Conservation (phyloP, 2,329 filamentous ascomycete species). For the Truncatella angustata region DNA sequence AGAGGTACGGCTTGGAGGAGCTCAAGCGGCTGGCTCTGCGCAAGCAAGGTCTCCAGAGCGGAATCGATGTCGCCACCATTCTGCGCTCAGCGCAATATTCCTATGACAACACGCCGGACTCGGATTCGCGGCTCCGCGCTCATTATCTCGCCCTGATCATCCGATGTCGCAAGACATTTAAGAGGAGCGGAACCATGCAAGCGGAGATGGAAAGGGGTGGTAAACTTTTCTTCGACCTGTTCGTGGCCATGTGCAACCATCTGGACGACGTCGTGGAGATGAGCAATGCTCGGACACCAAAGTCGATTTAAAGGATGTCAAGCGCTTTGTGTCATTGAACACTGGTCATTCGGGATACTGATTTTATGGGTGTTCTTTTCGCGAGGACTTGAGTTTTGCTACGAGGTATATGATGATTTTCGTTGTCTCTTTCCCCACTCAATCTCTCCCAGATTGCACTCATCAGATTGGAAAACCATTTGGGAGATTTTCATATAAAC, state of each 20-base stretch:
- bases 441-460: slow-evolving; percentile 28
- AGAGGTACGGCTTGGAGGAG: slow-evolving; percentile 87
- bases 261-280: slow-evolving; percentile 93
- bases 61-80: slow-evolving; percentile 89
- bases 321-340: slow-evolving; percentile 13
- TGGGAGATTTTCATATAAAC: slow-evolving; percentile 38
- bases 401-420: slow-evolving; percentile 21
- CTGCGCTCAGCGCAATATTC: slow-evolving; percentile 91
- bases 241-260: slow-evolving; percentile 97
- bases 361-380: slow-evolving; percentile 13
- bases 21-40: slow-evolving; percentile 87
- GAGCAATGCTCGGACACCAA: slow-evolving; percentile 63
- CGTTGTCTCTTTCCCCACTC: slow-evolving; percentile 38
- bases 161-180: slow-evolving; percentile 95
- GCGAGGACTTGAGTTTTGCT: slow-evolving; percentile 14
- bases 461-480: slow-evolving; percentile 53
- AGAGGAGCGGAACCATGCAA: slow-evolving; percentile 98
- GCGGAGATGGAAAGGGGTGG: slow-evolving; percentile 95
- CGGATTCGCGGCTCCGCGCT: slow-evolving; percentile 87
- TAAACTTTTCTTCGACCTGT: slow-evolving; percentile 97
- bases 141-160: slow-evolving; percentile 98
- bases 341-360: slow-evolving; percentile 11
- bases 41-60: slow-evolving; percentile 91
- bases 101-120: slow-evolving; percentile 92
- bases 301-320: slow-evolving; percentile 47